Base-by-base conservation (phyloP, 768 basidiomycete genomes). In the Phylloporus arenicola region DNA sequence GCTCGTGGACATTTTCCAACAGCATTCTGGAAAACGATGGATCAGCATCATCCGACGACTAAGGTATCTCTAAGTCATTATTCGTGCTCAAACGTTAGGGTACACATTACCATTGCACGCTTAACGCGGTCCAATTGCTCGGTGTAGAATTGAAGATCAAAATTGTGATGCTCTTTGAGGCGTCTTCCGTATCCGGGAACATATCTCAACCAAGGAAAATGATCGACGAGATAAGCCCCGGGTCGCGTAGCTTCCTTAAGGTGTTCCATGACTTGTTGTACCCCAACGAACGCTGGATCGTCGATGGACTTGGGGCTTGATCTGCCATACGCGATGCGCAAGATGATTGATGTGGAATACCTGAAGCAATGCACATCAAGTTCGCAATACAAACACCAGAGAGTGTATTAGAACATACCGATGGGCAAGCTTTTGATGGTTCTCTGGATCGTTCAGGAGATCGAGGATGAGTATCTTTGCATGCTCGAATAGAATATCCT, bases 101-200 rank as follows among this genome's bases (percentile, higher is more conserved):
- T 0, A 20, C 20, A 9, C 19, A 13, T 43, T 13, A 79, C 80
- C 63, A 80, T 69, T 46, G 72, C 70, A n/a, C 54, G 56, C 45
- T 72, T 68, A 4, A 82, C 77, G 17, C 67, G 68, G 27, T 63
- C 55, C 5, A 84, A 60, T 45, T 80, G 76, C 2, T 64, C 66
- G 43, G 70, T 76, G 66, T 83, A 85, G 14, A 83, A 62, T 0
- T 50, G 57, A 1, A 80, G 65, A 53, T 84, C 82, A 34, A 76
- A 75, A 1, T 62, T 55, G 52, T 84, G 77, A 22, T 78, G 79
- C 0, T 69, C 63, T 47, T 72, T 72, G 1, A 87, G 70, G 46
- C 77, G 75, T 8, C 71, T 69, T 10, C 80, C 70, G 55, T 84
- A 84, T 22, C 80, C 80, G 0, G 85, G 84, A 22, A 86, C 56